A percentile compares a stretch with the other conserved stretches of the same genome.
These are phyloP conservation scores for Pythium plurisporium DNA, from an alignment of 352 stramenopile genomes.

Conservation along the genomic window DNA sequence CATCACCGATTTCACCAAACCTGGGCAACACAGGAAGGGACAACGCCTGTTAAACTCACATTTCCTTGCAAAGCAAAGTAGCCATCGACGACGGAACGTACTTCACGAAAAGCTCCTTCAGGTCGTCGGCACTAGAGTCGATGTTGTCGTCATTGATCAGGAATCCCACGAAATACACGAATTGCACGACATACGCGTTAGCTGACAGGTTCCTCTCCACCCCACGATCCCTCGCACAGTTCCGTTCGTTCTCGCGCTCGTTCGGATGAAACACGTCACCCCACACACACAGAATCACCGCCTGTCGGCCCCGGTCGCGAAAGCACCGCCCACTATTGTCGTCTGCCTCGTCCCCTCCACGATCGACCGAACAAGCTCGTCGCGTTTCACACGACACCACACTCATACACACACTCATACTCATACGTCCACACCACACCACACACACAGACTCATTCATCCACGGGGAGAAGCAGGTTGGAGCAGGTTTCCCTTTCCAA, in stretches of 20 bases:
- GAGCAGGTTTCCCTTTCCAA: too few species aligned
- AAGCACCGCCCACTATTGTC: background rate
- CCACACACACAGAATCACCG: constrained; percentile 6
- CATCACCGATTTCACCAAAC: constrained; percentile 72
- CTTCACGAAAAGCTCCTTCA: constrained; percentile 68
- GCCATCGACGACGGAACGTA: constrained; percentile 20
- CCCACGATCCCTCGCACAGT: constrained; percentile 1
- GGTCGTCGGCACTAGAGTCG: constrained; percentile 17
- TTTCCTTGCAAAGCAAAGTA: background rate
- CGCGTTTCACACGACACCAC: background rate
- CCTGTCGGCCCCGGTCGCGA: background rate
- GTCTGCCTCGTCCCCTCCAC: background rate
- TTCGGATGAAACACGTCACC: background rate
- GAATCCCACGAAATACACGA: constrained; percentile 9
- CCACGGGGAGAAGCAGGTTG: too few species aligned
- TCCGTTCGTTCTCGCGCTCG: constrained; percentile 18
- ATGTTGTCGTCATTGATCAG: too few species aligned
- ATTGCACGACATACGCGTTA: constrained; percentile 20
- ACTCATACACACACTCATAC: background rate
- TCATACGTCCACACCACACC: background rate
- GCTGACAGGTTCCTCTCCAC: constrained; percentile 16
- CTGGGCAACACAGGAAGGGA: too few species aligned
- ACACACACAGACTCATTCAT: background rate
- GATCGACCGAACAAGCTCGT: constrained; percentile 2
- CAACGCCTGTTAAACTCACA: too few species aligned